Evolutionary conservation across 2,329 filamentous ascomycete genomes (phyloP), one percentile per base, ranked within the genome.

Genomic region (Fusarium falciforme): DNA sequence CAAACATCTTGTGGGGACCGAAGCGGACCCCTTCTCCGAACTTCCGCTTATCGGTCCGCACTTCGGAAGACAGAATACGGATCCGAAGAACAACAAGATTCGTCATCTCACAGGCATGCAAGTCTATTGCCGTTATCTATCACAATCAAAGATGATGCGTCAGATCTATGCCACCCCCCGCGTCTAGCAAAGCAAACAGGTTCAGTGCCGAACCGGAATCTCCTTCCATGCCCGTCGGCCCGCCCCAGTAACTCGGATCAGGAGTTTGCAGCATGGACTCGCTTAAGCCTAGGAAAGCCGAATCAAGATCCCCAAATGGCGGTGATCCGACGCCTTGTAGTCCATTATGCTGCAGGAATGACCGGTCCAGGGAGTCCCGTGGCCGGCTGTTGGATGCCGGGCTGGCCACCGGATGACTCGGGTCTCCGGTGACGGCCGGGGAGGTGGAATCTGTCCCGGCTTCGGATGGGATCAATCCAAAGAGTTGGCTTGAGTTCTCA

Each of bases 111-210:
- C 16, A n/a, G n/a, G 35, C 25, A 49, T 33, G 8, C 17, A 29
- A 47, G 17, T 54, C 25, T 42, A 35, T 70, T 61, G 7, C 55
- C 49, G 10, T 20, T 10, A 38, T 49, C 40, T 36, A 54, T 54
- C 33, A 20, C 22, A 20, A 8, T 36, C 64, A 83, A 22, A 83
- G 71, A 67, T 84, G 81, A 69, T 84, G 82, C 9, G 83, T 86
- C 44, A 89, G 78, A 74, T 89, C 87, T 63, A 89, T 89, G 9
- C 87, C 87, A 0, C 87, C 87, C 2, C 87, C 86, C 0, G 84
- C 84, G 40, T 89, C 87, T 38, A 89, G 77, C 55, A 89, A 68
- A 1, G 87, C 85, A 72, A 89, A 89, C 16, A 89, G 64, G 61
- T 89, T 89, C 25, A 89, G 64, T 71, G 68, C 85, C 76, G 77